These are phyloP conservation scores for Podospora pseudopauciseta DNA, from an alignment of 495 filamentous ascomycete genomes.

Conservation along the genomic window DNA sequence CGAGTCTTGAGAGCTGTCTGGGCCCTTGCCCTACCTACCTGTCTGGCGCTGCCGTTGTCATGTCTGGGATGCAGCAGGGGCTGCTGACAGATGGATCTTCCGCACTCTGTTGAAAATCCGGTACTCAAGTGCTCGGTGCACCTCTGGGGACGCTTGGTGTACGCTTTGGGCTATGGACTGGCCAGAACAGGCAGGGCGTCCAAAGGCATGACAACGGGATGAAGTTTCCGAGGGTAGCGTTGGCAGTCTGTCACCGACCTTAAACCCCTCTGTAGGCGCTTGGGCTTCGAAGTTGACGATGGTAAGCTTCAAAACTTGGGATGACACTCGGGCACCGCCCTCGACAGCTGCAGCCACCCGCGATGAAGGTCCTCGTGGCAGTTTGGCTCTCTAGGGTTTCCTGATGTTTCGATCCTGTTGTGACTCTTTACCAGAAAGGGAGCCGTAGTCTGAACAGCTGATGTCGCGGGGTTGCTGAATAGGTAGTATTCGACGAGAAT, in stretches of 20 bases:
- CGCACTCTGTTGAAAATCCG: constrained; percentile 7
- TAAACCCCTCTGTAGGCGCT: constrained; percentile 17
- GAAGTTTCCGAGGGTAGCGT: constrained; percentile 27
- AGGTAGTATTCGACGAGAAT: not conserved
- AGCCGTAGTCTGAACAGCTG: not conserved
- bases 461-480: not conserved
- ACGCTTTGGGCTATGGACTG: constrained; percentile 23
- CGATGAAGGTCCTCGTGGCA: not conserved
- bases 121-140: constrained; percentile 19
- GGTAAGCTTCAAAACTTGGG: constrained; percentile 19
- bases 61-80: constrained; percentile 34
- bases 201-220: constrained; percentile 31
- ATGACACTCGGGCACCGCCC: constrained; percentile 10
- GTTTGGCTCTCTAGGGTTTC: not conserved
- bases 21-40: constrained; percentile 30
- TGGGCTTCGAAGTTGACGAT: constrained; percentile 9
- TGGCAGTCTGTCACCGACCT: constrained; percentile 15
- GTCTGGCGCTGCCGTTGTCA: constrained; percentile 21
- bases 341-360: not conserved
- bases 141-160: constrained; percentile 13
- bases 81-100: constrained; percentile 15
- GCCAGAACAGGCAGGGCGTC: constrained; percentile 22
- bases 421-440: not conserved
- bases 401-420: not conserved
- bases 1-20: constrained; percentile 25